Evolutionary conservation across 768 basidiomycete species (phyloP), one percentile per base, ranked within the genome.

Genomic region (Tulasnella sp.): DNA sequence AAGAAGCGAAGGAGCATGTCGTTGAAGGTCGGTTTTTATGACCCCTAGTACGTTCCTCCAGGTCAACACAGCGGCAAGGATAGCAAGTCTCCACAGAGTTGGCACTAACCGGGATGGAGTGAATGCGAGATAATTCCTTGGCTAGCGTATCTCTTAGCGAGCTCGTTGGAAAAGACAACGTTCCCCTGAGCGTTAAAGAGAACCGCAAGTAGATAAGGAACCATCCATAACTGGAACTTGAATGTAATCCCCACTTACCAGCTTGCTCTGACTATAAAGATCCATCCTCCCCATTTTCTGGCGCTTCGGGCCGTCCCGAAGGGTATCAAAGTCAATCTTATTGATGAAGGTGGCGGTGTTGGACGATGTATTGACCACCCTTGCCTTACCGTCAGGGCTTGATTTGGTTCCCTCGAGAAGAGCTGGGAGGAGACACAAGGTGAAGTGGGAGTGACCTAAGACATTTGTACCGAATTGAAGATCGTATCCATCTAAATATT

Each of bases 381-480:
- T 89, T 6, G 86, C 84, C 62, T 87, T 87, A 76, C 86, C 85
- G 38, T 87, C 87, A 0, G 86, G 82, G 6, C 86, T 83, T 9
- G 84, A 81, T 46, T 83, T 84, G 31, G 88, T 86, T 2, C 86
- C 87, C 3, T 85, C 84, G 34, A 87, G 82, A 34, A 90, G 85
- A 6, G 85, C 85, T 3, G 90, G 89, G 34, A 91, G 84, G 72
- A 92, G 87, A 24, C 88, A 85, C 71, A 86, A 85, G 2, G 91
- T 92, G 79, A 93, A 87, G 82, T 89, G 87, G 82, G 88, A 90
- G 82, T 90, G 92, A 3, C 92, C 91, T 24, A 80, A 39, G 36
- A 80, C 80, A 62, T 82, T 91, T 3, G 88, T 89, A 18, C 89
- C 90, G 78, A 90, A 91, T 76, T 89, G 88, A 27, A 89, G 82